Conservation (phyloP, 495 filamentous ascomycete species). For the Parathielavia appendiculata region DNA sequence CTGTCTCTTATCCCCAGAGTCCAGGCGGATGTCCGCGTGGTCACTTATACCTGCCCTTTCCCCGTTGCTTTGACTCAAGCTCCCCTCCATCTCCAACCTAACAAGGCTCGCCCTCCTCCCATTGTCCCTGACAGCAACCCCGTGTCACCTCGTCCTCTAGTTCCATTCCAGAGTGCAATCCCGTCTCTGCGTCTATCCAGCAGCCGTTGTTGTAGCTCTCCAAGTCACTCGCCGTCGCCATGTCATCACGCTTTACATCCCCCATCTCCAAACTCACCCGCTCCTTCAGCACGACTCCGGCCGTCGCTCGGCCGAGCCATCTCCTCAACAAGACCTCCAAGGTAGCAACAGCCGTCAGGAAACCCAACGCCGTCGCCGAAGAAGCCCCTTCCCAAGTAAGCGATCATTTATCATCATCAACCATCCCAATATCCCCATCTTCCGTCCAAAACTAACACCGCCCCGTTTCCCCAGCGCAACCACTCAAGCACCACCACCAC, state of each 20-base stretch:
- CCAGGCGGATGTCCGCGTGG: conserved; percentile 24
- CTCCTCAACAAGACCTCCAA: conserved; percentile 36
- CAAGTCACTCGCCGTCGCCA: conserved; percentile 12
- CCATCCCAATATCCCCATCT: background rate
- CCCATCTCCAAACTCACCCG: conserved; percentile 44
- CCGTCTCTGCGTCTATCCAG: conserved; percentile 4
- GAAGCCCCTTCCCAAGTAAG: conserved; percentile 24
- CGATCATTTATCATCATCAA: background rate
- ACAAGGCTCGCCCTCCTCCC: background rate
- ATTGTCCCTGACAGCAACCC: background rate
- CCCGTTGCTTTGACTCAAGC: conserved; percentile 8
- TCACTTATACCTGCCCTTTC: conserved; percentile 22
- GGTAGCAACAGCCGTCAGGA: conserved; percentile 20
- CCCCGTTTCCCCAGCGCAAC: background rate
- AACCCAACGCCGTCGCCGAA: conserved; percentile 14
- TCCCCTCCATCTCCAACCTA: conserved; percentile 12
- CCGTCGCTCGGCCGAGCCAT: conserved; percentile 31
- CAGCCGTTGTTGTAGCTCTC: background rate
- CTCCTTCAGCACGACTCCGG: conserved; percentile 39
- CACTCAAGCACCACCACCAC: conserved; percentile 26
- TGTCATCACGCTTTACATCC: conserved; percentile 39
- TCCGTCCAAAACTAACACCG: conserved; percentile 2
- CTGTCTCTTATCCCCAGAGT: conserved; percentile 7
- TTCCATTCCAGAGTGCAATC: background rate
- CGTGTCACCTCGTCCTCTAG: background rate